These are phyloP conservation scores for Rostrohypoxylon terebratum DNA, from an alignment of 495 filamentous ascomycete genomes.

Conservation along the genomic window DNA sequence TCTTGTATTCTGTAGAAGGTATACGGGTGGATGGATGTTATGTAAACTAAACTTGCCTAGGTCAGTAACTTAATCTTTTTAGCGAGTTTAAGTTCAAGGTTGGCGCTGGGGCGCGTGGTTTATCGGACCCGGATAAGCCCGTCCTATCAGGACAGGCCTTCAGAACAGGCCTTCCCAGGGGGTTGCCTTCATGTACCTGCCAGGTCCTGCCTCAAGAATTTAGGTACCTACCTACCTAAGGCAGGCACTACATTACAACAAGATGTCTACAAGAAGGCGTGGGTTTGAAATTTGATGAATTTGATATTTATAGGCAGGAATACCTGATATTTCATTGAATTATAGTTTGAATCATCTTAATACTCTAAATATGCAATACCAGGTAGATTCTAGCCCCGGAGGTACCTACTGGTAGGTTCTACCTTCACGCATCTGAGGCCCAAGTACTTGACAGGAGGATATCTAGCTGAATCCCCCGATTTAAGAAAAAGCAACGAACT, in stretches of 20 bases:
- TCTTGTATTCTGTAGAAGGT: neutral
- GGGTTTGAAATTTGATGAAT: neutral
- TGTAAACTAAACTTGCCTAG: conserved; percentile 22
- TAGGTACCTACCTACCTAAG: conserved; percentile 1
- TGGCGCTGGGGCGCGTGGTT: conserved; percentile 18
- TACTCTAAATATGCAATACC: neutral
- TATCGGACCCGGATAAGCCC: conserved; percentile 34
- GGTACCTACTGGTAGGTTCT: too few species aligned
- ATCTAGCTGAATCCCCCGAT: neutral
- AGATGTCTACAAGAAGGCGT: neutral
- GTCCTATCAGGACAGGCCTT: conserved; percentile 20
- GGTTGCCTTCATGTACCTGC: neutral
- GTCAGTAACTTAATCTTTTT: conserved; percentile 37
- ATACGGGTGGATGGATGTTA: conserved; percentile 8
- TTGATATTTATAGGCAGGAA: neutral
- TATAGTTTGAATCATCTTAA: neutral
- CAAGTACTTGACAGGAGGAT: neutral
- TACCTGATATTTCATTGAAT: neutral
- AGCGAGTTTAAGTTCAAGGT: conserved; percentile 18
- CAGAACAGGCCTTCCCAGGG: conserved; percentile 15
- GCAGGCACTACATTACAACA: neutral
- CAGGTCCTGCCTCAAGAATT: neutral
- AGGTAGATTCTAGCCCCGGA: neutral
- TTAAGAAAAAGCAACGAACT: neutral
- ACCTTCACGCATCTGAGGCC: too few species aligned